Evolutionary conservation across 2,329 filamentous ascomycete genomes (phyloP).

Genomic region (Cyclaneusma minus): DNA sequence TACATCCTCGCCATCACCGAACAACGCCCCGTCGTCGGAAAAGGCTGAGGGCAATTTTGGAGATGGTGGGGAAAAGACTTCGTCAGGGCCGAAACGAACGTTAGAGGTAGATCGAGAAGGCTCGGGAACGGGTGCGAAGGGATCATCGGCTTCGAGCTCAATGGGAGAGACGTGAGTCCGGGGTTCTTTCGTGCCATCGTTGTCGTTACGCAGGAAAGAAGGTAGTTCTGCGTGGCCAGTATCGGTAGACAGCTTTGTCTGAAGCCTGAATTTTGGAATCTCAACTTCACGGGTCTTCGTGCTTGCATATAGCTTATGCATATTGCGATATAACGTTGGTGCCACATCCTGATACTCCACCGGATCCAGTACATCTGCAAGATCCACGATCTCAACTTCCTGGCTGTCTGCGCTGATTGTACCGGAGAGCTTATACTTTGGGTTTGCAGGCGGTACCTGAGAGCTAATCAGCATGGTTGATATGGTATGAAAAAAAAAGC

Average conservation of each 20-base stretch:
- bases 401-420: too few relatives aligned
- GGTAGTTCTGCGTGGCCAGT: constrained; percentile 10
- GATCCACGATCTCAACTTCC: constrained; percentile 17
- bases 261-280: constrained; percentile 14
- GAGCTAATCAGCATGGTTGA: not conserved
- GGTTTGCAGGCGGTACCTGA: constrained; percentile 1
- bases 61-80: constrained; percentile 21
- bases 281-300: constrained; percentile 10
- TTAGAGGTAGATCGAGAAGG: too few relatives aligned
- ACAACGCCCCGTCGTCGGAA: constrained; percentile 4
- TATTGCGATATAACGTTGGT: constrained; percentile 13
- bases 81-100: constrained; percentile 18
- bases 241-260: constrained; percentile 12
- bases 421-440: too few relatives aligned
- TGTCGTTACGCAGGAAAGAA: constrained; percentile 8
- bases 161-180: too few relatives aligned
- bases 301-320: constrained; percentile 16
- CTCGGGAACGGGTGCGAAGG: too few relatives aligned
- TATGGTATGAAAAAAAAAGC: not conserved
- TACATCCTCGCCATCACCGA: too few relatives aligned
- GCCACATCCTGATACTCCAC: constrained; percentile 9
- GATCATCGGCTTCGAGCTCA: constrained; percentile 1
- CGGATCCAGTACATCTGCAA: constrained; percentile 8
- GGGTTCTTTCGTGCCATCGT: constrained; percentile 3
- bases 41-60: constrained; percentile 2